These are phyloP conservation scores for Debaryomyces sp. DNA, from an alignment of 1,139 yeast species.

Conservation along the genomic window DNA sequence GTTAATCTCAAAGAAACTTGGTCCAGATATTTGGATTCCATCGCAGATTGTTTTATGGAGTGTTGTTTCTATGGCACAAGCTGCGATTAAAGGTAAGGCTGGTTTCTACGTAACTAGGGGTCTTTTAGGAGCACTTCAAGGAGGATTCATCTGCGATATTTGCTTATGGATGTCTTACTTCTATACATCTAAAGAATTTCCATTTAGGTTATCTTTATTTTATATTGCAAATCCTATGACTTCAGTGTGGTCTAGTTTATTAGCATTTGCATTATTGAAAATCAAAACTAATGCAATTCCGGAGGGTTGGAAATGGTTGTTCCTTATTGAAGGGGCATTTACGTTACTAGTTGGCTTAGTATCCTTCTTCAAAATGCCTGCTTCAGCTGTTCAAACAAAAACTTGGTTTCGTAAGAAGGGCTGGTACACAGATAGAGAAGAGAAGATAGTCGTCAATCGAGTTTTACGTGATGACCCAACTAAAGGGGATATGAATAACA, in stretches of 20 bases:
- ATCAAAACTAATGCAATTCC: conserved; percentile 9
- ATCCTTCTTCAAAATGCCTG: conserved; percentile 36
- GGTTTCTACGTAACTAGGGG: conserved; percentile 31
- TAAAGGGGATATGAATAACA: conserved; percentile 37
- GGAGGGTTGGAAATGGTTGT: conserved; percentile 40
- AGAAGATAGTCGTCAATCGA: conserved; percentile 31
- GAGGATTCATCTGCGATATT: conserved; percentile 37
- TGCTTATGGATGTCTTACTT: conserved; percentile 31
- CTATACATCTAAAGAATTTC: conserved; percentile 29
- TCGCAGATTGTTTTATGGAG: conserved; percentile 37
- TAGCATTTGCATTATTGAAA: conserved; percentile 16
- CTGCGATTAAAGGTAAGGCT: conserved; percentile 24
- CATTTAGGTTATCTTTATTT: conserved; percentile 26
- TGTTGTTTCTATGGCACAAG: conserved; percentile 31
- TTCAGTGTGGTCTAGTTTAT: conserved; percentile 22
- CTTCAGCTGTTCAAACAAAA: conserved; percentile 34
- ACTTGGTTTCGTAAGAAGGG: conserved; percentile 32
- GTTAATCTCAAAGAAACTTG: conserved; percentile 33
- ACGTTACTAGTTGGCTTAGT: conserved; percentile 32
- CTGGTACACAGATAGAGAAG: conserved; percentile 41
- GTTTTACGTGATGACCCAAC: conserved; percentile 35
- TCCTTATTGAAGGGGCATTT: conserved; percentile 35
- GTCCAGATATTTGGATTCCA: conserved; percentile 35
- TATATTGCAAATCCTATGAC: conserved; percentile 27
- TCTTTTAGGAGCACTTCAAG: conserved; percentile 30